Evolutionary conservation across 352 stramenopile species (phyloP).

Genomic region (Pseudoperonospora humuli): DNA sequence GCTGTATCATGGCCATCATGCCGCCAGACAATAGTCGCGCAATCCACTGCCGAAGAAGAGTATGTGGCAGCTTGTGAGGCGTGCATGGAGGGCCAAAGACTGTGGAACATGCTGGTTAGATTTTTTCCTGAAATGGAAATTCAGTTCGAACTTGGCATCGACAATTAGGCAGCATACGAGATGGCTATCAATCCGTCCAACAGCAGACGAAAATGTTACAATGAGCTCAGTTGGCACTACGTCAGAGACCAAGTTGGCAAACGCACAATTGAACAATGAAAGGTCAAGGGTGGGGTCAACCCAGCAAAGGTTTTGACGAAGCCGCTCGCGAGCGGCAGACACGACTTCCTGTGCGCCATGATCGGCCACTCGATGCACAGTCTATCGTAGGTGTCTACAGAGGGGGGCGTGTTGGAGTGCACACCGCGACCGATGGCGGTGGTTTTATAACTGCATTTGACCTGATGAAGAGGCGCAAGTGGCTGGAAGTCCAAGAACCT

Average conservation of each 20-base stretch:
- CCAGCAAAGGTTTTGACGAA: neutral
- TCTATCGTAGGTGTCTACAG: no score
- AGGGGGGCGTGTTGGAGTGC: no score
- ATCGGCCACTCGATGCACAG: no score
- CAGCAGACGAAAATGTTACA: neutral
- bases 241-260: neutral
- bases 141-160: neutral
- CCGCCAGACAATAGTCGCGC: slow-evolving; percentile 12
- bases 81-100: slow-evolving; percentile 3
- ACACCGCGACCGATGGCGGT: no score
- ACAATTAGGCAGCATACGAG: neutral
- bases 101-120: neutral
- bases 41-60: slow-evolving; percentile 13
- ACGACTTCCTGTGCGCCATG: neutral
- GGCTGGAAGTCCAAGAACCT: no score
- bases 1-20: slow-evolving; percentile 5
- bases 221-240: neutral
- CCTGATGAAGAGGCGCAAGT: no score
- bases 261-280: neutral
- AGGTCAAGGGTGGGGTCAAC: neutral
- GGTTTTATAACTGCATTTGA: no score
- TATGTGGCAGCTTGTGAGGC: slow-evolving; percentile 17
- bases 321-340: neutral
- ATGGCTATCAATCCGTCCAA: neutral
- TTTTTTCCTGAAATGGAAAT: neutral